phyloP scores from a whole-genome alignment of 192 early-diverging fungal genomes.

The Backusella circina region DNA sequence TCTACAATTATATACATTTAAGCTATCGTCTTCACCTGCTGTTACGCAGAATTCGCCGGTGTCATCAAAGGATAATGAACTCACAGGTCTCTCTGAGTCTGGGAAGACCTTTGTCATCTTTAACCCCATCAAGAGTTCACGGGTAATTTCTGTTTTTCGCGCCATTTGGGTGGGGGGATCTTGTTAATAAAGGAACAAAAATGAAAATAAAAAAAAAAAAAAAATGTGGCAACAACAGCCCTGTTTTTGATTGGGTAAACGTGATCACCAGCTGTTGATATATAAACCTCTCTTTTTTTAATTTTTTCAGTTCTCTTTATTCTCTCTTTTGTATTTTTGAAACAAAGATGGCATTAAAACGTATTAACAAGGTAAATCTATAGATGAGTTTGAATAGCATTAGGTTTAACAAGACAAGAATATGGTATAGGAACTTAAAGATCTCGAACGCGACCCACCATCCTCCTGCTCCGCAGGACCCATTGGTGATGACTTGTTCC shows the following conservation, averaged over 20 bases:
- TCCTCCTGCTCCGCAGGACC: slow-evolving; percentile 97
- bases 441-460: slow-evolving; percentile 96
- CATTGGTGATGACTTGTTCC: slow-evolving; percentile 86
- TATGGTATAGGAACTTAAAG: slow-evolving; percentile 76
- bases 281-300: not conserved
- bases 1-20: slow-evolving; percentile 81
- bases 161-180: not conserved
- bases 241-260: slow-evolving; percentile 1
- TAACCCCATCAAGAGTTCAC: slow-evolving; percentile 32
- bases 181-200: not conserved
- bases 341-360: slow-evolving; percentile 90
- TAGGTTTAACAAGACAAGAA: not conserved
- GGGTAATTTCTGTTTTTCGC: slow-evolving; percentile 22
- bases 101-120: slow-evolving; percentile 69
- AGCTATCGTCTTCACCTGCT: slow-evolving; percentile 79
- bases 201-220: not conserved
- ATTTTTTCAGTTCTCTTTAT: not conserved
- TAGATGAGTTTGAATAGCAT: not conserved
- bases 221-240: not conserved
- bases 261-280: not conserved
- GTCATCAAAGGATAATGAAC: slow-evolving; percentile 80
- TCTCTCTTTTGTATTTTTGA: not conserved
- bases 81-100: slow-evolving; percentile 70
- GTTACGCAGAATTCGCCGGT: slow-evolving; percentile 76
- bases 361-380: slow-evolving; percentile 93